Conservation (phyloP, 768 basidiomycete genomes). For the Collybia nuda region DNA sequence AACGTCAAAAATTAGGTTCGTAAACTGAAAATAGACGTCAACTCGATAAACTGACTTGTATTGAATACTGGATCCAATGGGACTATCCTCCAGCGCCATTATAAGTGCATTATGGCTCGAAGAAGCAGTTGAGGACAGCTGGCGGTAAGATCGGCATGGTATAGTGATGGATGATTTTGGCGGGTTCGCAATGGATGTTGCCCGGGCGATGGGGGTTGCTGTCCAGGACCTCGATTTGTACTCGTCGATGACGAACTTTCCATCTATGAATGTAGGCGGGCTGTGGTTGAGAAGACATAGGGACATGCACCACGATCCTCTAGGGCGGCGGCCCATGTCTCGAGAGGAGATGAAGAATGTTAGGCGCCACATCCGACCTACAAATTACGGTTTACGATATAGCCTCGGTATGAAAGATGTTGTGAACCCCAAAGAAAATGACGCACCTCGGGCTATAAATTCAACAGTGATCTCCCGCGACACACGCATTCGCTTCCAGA, state of each 20-base stretch:
- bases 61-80: constrained; percentile 43
- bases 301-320: constrained; percentile 47
- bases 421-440: no score
- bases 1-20: neutral
- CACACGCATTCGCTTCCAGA: constrained; percentile 70
- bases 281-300: constrained; percentile 56
- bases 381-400: no score
- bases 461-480: constrained; percentile 55
- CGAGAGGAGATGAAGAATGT: constrained; percentile 35
- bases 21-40: neutral
- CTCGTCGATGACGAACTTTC: constrained; percentile 44
- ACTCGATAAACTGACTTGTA: constrained; percentile 44
- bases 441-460: constrained; percentile 59
- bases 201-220: neutral
- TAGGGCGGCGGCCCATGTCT: constrained; percentile 13
- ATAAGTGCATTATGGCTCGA: constrained; percentile 14
- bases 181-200: constrained; percentile 7
- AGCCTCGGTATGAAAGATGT: no score
- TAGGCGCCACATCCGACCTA: constrained; percentile 61
- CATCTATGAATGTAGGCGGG: constrained; percentile 57
- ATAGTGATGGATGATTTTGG: constrained; percentile 33
- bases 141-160: constrained; percentile 31
- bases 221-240: constrained; percentile 11
- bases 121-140: constrained; percentile 20
- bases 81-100: constrained; percentile 38